These are phyloP conservation scores for Atalantia buxifolia DNA, from an alignment of 345 rosid species.

Conservation along the genomic window DNA sequence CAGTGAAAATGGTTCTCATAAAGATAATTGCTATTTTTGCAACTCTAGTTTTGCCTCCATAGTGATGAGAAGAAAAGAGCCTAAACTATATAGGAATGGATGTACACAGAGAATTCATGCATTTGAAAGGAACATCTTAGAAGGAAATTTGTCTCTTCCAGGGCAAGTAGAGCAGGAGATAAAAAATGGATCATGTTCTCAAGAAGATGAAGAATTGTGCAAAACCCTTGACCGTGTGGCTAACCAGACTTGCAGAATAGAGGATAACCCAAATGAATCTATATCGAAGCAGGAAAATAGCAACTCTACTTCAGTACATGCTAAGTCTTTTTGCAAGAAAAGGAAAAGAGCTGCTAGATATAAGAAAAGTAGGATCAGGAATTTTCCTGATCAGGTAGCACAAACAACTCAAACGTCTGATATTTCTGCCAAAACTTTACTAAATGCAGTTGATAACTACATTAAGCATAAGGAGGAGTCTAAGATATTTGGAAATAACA, in stretches of 20 bases:
- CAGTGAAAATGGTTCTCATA: constrained; percentile 27
- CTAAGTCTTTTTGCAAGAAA: constrained; percentile 27
- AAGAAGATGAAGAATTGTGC: constrained; percentile 18
- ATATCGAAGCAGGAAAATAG: constrained; percentile 17
- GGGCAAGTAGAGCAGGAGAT: constrained; percentile 21
- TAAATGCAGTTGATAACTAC: constrained; percentile 10
- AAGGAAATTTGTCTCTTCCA: constrained; percentile 34
- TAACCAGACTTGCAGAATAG: constrained; percentile 20
- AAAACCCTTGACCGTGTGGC: constrained; percentile 4
- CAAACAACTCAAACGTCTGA: constrained; percentile 18
- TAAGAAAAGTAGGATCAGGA: constrained; percentile 22
- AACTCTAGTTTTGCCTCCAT: constrained; percentile 66
- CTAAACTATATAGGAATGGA: constrained; percentile 47
- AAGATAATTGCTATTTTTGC: constrained; percentile 41
- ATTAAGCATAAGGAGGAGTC: constrained; percentile 18
- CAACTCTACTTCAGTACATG: constrained; percentile 12
- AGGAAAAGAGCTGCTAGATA: constrained; percentile 43
- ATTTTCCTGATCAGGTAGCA: constrained; percentile 9
- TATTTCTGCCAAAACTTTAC: constrained; percentile 7
- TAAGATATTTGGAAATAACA: constrained; percentile 16
- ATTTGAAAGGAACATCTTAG: constrained; percentile 39
- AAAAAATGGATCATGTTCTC: constrained; percentile 15
- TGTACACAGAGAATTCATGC: constrained; percentile 62
- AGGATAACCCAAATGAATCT: constrained; percentile 22
- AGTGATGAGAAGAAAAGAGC: constrained; percentile 56